Percentiles rank a stretch among this genome's conserved stretches.
phyloP scores from a whole-genome alignment of 257 asterid species.

The Plantago ovata region DNA sequence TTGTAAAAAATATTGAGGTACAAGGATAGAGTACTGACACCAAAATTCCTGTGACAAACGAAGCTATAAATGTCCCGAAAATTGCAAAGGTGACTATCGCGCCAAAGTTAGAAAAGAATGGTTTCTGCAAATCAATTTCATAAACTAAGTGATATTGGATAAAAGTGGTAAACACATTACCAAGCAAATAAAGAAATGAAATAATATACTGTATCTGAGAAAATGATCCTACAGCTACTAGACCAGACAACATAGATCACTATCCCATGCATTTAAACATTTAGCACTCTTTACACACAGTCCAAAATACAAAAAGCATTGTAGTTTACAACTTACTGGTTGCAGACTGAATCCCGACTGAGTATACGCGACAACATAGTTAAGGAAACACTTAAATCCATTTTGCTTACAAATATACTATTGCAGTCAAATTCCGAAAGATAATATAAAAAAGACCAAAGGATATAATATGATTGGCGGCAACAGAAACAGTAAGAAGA shows the following conservation, averaged over 20 bases:
- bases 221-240: too few relatives aligned
- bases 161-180: too few relatives aligned
- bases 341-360: constrained; percentile 96
- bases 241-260: too few relatives aligned
- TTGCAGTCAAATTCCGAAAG: not conserved
- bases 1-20: not conserved
- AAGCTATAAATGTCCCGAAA: constrained; percentile 83
- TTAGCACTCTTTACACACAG: not conserved
- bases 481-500: constrained; percentile 89
- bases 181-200: too few relatives aligned
- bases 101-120: constrained; percentile 97
- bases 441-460: constrained; percentile 17
- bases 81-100: constrained; percentile 92
- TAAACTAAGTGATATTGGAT: constrained; percentile 5
- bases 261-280: too few relatives aligned
- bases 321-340: constrained; percentile 61
- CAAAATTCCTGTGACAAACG: constrained; percentile 84
- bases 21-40: constrained; percentile 64
- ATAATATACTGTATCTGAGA: too few relatives aligned
- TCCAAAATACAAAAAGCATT: not conserved
- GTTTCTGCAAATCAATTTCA: constrained; percentile 65
- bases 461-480: constrained; percentile 99
- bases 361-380: constrained; percentile 48
- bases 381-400: constrained; percentile 43
- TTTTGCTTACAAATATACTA: constrained; percentile 14